Percentiles rank a stretch among this genome's conserved stretches.
These are phyloP conservation scores for Penicillium sp. DNA, from an alignment of 2,329 filamentous ascomycete species.

Conservation along the genomic window DNA sequence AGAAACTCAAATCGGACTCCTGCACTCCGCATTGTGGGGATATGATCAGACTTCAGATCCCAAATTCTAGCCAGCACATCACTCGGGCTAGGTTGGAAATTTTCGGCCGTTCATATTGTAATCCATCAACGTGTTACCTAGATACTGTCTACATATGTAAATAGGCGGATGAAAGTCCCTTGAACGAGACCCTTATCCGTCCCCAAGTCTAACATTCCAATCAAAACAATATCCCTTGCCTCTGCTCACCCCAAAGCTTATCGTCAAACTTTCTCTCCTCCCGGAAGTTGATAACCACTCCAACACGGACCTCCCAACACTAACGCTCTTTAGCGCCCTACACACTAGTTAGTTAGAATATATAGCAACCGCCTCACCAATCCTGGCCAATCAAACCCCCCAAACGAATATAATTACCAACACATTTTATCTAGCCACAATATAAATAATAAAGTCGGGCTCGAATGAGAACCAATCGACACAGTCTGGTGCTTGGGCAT, in stretches of 20 bases:
- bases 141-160: too few relatives aligned
- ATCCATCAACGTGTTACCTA: not conserved
- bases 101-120: not conserved
- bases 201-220: not conserved
- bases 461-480: constrained; percentile 23
- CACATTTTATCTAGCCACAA: too few relatives aligned
- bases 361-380: too few relatives aligned
- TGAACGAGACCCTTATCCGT: not conserved
- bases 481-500: constrained; percentile 15
- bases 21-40: not conserved
- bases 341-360: too few relatives aligned
- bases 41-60: not conserved
- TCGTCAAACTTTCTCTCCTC: too few relatives aligned
- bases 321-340: too few relatives aligned
- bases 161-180: not conserved
- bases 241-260: too few relatives aligned
- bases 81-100: not conserved
- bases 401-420: too few relatives aligned
- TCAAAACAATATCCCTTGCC: too few relatives aligned
- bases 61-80: not conserved
- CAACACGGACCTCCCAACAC: too few relatives aligned
- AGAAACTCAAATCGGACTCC: not conserved
- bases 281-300: too few relatives aligned
- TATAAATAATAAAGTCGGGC: constrained; percentile 13
- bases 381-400: too few relatives aligned